Base-by-base conservation (phyloP, 345 rosid genomes). In the Citrus australasica region DNA sequence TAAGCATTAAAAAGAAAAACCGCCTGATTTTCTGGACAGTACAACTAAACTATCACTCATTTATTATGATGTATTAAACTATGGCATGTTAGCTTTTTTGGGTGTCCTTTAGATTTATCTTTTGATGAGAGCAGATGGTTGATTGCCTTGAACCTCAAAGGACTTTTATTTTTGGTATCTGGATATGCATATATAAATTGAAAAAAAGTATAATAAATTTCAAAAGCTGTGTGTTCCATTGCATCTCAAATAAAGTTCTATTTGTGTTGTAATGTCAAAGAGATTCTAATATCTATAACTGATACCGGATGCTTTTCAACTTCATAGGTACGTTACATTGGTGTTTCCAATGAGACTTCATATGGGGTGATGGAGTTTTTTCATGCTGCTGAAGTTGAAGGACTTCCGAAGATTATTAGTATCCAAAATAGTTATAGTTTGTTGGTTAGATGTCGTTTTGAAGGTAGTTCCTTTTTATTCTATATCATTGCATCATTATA, bases 291-390 rank as follows among this genome's bases (percentile, higher is more conserved):
- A 11, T 35, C 28, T 71, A 28, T 75, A 65, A 56, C 51, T 82
- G 28, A 63, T 28, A 5, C 21, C 33, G 32, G 65, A 71, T 77
- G 67, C 30, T 70, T 71, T 59, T 79, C n/a, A 35, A 58, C 61
- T 79, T 74, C 30, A 73, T 81, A 95, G 98, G 86, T 95, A 59
- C 93, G 98, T 62, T 91, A 92, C 55, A 86, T 95, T 6, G 99
- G 98, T 76, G 92, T 95, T 82, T 93, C 99, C 33, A 93, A 92
- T 73, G 98, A 95, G 88, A 89, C 95, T 65, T 90, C 99, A 33
- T 95, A 84, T 78, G 99, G 98, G 77, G 94, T 95, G 35, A 95
- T 93, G 99, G 98, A 92, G 89, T 93, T 95, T 82, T 92, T 92
- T 76, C 90, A 88, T 82, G 90, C 98, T 16, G 91, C 97, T 69